phyloP scores from a whole-genome alignment of 371 early-diverging fungal species.

The Mucor racemosus region DNA sequence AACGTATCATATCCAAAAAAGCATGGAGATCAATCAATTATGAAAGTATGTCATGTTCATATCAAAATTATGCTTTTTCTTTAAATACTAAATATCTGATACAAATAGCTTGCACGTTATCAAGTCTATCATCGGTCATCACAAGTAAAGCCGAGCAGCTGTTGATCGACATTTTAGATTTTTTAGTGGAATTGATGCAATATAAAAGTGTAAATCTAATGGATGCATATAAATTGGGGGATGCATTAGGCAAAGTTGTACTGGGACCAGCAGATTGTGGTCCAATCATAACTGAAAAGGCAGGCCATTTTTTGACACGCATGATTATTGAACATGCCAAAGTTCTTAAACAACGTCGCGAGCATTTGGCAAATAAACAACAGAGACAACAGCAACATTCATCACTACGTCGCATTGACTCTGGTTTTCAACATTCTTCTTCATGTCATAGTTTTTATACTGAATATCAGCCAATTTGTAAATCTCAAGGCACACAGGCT shows the following conservation, averaged over 20 bases:
- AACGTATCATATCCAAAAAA: slow-evolving; percentile 48
- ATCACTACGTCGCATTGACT: slow-evolving; percentile 30
- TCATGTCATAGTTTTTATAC: slow-evolving; percentile 14
- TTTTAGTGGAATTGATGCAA: slow-evolving; percentile 45
- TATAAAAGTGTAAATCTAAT: slow-evolving; percentile 46
- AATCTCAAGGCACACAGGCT: slow-evolving; percentile 41
- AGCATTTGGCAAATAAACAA: slow-evolving; percentile 9
- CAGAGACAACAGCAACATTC: slow-evolving; percentile 10
- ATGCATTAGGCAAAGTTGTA: slow-evolving; percentile 53
- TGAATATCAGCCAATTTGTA: slow-evolving; percentile 32
- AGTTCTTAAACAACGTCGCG: slow-evolving; percentile 19
- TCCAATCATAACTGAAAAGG: slow-evolving; percentile 49
- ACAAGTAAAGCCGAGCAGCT: slow-evolving; percentile 35
- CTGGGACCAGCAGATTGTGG: slow-evolving; percentile 50
- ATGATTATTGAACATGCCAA: slow-evolving; percentile 53
- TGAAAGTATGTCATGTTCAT: slow-evolving; percentile 36
- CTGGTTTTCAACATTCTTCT: slow-evolving; percentile 23
- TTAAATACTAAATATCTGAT: no score
- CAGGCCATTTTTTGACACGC: slow-evolving; percentile 48
- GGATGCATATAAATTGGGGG: slow-evolving; percentile 49
- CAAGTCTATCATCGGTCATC: slow-evolving; percentile 34
- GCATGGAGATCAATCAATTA: slow-evolving; percentile 54
- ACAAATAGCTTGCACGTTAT: slow-evolving; percentile 42
- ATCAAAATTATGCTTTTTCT: not conserved
- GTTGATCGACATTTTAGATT: slow-evolving; percentile 47